These are phyloP conservation scores for Kuraishia piskuri DNA, from an alignment of 805 yeast genomes.

Conservation along the genomic window DNA sequence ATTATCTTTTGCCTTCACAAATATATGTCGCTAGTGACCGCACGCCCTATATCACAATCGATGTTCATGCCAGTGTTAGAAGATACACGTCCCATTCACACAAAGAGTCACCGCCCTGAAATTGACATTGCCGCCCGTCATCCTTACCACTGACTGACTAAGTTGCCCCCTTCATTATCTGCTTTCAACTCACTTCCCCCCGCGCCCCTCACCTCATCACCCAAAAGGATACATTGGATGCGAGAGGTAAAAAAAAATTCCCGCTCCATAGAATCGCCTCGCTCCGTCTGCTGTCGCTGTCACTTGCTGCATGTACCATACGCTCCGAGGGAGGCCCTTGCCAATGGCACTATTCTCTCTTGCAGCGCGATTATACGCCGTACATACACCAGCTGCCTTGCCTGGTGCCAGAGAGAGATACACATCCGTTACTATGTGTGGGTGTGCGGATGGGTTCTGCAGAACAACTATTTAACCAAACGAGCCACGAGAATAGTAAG, in stretches of 20 bases:
- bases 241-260: not conserved
- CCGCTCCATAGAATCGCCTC: not conserved
- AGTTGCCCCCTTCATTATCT: no score
- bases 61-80: no score
- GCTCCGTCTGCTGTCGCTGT: not conserved
- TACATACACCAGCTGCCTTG: not conserved
- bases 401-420: not conserved
- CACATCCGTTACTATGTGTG: not conserved
- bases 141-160: no score
- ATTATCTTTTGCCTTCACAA: no score
- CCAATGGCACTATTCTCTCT: not conserved
- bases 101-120: no score
- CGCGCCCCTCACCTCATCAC: not conserved
- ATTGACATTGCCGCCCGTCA: no score
- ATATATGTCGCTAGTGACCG: no score
- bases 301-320: not conserved
- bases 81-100: no score
- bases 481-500: not conserved
- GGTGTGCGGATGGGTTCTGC: not conserved
- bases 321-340: not conserved
- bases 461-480: not conserved
- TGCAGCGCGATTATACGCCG: not conserved
- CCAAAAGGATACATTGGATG: no score
- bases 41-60: no score
- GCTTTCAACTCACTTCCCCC: no score